phyloP scores from a whole-genome alignment of 345 rosid species.

The Turritis glabra region DNA sequence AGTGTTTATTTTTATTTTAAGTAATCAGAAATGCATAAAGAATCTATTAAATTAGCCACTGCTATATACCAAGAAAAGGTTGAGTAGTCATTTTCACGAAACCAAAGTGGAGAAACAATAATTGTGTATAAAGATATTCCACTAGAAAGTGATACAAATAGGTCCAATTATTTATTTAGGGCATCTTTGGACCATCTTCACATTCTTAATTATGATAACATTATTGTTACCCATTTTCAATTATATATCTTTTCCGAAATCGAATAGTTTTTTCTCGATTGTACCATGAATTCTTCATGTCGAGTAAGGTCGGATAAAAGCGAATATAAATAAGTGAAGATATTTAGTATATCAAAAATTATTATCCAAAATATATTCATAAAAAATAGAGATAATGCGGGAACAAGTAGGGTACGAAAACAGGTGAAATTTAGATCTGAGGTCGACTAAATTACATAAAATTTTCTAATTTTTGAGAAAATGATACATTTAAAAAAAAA shows the following conservation, averaged over 20 bases:
- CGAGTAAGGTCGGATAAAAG: background rate
- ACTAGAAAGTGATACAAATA: constrained; percentile 28
- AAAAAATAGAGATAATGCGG: too few relatives aligned
- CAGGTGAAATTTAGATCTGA: too few relatives aligned
- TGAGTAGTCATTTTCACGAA: constrained; percentile 22
- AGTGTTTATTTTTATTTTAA: background rate
- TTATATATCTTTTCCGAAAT: background rate
- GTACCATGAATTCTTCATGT: background rate
- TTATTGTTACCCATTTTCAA: constrained; percentile 5
- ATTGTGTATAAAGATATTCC: constrained; percentile 38
- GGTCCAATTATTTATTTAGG: constrained; percentile 19
- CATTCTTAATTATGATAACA: constrained; percentile 15
- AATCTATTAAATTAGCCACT: constrained; percentile 4
- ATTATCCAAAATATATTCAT: too few relatives aligned
- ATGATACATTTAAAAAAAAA: too few relatives aligned
- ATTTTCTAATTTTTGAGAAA: too few relatives aligned
- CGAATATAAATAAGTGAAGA: background rate
- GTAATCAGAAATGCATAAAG: background rate
- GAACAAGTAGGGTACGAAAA: too few relatives aligned
- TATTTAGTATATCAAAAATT: background rate
- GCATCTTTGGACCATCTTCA: constrained; percentile 18
- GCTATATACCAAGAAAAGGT: constrained; percentile 24
- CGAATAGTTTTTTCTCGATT: background rate
- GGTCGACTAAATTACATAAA: too few relatives aligned
- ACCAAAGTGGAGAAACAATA: constrained; percentile 32